phyloP scores from a whole-genome alignment of 2,329 filamentous ascomycete genomes.

The Huntiella bhutanensis region DNA sequence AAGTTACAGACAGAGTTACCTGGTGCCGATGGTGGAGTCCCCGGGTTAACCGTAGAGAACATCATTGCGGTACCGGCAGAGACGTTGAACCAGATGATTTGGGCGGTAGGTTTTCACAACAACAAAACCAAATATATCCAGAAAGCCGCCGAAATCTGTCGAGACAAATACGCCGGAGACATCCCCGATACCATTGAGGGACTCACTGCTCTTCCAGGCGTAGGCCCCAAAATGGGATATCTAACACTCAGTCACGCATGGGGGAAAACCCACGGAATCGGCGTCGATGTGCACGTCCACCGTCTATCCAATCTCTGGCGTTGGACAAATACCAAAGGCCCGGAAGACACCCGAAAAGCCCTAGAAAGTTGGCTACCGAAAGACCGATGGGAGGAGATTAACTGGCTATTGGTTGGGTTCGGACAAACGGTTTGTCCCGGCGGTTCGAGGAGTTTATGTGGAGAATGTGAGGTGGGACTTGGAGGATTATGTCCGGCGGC shows the following conservation, averaged over 20 bases:
- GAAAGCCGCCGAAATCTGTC: slow-evolving; percentile 50
- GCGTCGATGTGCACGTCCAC: slow-evolving; percentile 88
- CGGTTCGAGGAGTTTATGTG: slow-evolving; percentile 62
- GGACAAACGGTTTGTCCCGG: slow-evolving; percentile 65
- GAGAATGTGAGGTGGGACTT: slow-evolving; percentile 64
- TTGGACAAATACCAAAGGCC: slow-evolving; percentile 65
- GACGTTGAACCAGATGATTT: slow-evolving; percentile 53
- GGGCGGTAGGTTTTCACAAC: slow-evolving; percentile 81
- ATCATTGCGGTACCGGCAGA: slow-evolving; percentile 52
- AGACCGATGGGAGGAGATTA: slow-evolving; percentile 84
- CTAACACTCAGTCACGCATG: slow-evolving; percentile 62
- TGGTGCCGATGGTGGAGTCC: slow-evolving; percentile 25
- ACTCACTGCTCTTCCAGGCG: slow-evolving; percentile 60
- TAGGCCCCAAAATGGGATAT: slow-evolving; percentile 90
- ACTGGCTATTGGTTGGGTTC: slow-evolving; percentile 69
- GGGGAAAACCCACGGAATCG: slow-evolving; percentile 52
- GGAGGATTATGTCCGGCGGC: slow-evolving; percentile 59
- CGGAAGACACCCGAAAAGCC: slow-evolving; percentile 60
- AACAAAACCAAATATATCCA: slow-evolving; percentile 78
- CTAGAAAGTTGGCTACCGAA: slow-evolving; percentile 68
- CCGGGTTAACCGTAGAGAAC: slow-evolving; percentile 53
- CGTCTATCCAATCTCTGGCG: slow-evolving; percentile 89
- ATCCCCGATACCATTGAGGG: slow-evolving; percentile 64
- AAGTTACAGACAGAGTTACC: slow-evolving; percentile 57
- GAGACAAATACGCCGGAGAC: slow-evolving; percentile 51